Base-by-base conservation (phyloP, 306 rosid genomes). In the Vigna angularis region DNA sequence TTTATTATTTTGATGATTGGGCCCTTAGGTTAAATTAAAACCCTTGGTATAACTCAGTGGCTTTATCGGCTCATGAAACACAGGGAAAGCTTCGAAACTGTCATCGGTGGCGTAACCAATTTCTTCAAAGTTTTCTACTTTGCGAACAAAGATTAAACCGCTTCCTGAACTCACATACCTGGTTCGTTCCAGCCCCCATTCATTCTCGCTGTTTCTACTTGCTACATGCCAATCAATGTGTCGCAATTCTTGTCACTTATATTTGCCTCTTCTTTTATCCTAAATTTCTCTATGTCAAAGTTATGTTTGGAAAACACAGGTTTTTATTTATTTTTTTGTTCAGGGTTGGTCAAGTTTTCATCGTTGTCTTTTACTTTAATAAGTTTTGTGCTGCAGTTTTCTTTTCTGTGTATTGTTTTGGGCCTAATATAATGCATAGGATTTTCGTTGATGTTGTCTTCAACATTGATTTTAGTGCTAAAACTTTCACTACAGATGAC, bases 51-150 rank as follows among this genome's bases (percentile, higher is more conserved):
- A 26, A 34, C 24, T 17, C 68, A n/a, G 55, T n/a, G 17, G 51
- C 42, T 44, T 14, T 58, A 28, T 14, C 16, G 62, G 40, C 15
- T 16, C 52, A 14, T 7, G 61, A 5, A 63, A 13, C 38, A 3
- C 49, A 52, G 26, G 2, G 10, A 15, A 48, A 18, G 9, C 61
- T 56, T 32, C 48, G 0, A 34, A 69, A 47, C 53, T 72, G 42
- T 58, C 4, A 42, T 18, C 50, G 13, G 57, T 64, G 42, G 28
- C 17, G 36, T 7, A 67, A 36, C 68, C 62, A 70, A 59, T 24
- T 59, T 30, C 30, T 22, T 30, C 42, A 56, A 24, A 66, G 55
- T 66, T 66, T 76, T 76, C 56, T 65, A 8, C 67, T 55, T 53
- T 6, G 16, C 53, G 0, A 18, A 5, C 17, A 7, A 66, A 40